Conservation (phyloP, 345 rosid genomes). For the Laguncularia racemosa region DNA sequence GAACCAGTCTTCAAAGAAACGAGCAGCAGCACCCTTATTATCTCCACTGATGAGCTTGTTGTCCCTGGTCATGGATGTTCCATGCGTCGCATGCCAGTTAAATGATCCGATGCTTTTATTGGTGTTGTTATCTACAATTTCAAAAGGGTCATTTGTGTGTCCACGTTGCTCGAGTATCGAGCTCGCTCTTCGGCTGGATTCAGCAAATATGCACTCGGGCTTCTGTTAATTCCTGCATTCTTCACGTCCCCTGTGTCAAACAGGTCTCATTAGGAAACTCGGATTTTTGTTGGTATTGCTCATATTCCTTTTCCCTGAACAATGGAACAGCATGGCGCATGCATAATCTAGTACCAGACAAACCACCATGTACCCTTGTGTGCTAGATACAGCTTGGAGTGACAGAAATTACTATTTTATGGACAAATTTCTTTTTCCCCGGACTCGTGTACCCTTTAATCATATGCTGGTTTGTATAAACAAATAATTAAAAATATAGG, state of each 20-base stretch:
- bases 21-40: conserved; percentile 61
- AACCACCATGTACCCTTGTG: too few relatives aligned
- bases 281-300: too few relatives aligned
- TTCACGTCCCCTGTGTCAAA: conserved; percentile 32
- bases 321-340: too few relatives aligned
- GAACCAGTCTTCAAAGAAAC: conserved; percentile 57
- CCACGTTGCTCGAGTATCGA: conserved; percentile 29
- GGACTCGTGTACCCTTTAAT: too few relatives aligned
- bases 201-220: conserved; percentile 46
- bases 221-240: conserved; percentile 47
- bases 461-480: too few relatives aligned
- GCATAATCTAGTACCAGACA: too few relatives aligned
- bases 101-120: conserved; percentile 37
- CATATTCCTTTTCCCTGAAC: too few relatives aligned
- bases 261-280: not conserved
- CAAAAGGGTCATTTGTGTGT: conserved; percentile 45
- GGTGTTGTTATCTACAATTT: conserved; percentile 23
- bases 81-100: conserved; percentile 56
- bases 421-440: too few relatives aligned
- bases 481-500: too few relatives aligned
- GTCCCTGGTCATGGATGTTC: conserved; percentile 56
- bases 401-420: not conserved
- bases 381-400: too few relatives aligned
- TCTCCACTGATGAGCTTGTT: conserved; percentile 53
- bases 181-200: conserved; percentile 47